Base-by-base conservation (phyloP, 306 rosid species). In the Castanopsis chinensis region DNA sequence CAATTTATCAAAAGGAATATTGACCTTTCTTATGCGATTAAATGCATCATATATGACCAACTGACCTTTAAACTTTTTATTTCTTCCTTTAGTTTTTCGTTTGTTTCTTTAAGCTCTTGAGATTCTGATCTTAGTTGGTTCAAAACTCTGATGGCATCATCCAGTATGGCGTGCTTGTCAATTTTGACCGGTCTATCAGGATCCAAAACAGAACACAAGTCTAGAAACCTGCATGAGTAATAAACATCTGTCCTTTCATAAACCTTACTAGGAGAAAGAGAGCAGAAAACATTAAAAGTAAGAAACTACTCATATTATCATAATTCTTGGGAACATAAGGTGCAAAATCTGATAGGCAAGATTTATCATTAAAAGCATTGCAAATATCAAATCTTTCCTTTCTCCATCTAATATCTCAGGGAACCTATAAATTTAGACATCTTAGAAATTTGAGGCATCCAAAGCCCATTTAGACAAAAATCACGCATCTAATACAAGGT, bases 101-200 rank as follows among this genome's bases (percentile, higher is more conserved):
- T 95, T 76, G 91, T 87, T 72, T 88, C 86, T 88, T 84, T 87
- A 52, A 95, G 93, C 74, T 95, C 98, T 84, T 88, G 80, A 78
- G 94, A 82, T 88, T 95, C 98, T 64, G 78, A 79, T 85, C 84
- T 93, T 30, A 92, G 90, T 80, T 93, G 96, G 76, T 72, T 88
- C 88, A 95, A 86, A 56, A 88, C 89, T 90, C 93, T 87, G 78
- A 95, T 82, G 73, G 98, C 92, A 82, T 93, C 97, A 75, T 93
- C 98, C 71, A 95, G 94, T 71, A 91, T 80, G 64, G 97, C 93
- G 5, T 88, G 83, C 76, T 96, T 96, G 86, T 91, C 97, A 19
- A 91, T 83, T 85, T 83, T 93, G 71, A 87, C 59, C 58, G 96
- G 91, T 70, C 92, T 89, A 73, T 89, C 96, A 23, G 98, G 96